Percentiles rank a stretch among this genome's conserved stretches.
Evolutionary conservation across 257 asterid species (phyloP).

Genomic region (Solanum habrochaites): DNA sequence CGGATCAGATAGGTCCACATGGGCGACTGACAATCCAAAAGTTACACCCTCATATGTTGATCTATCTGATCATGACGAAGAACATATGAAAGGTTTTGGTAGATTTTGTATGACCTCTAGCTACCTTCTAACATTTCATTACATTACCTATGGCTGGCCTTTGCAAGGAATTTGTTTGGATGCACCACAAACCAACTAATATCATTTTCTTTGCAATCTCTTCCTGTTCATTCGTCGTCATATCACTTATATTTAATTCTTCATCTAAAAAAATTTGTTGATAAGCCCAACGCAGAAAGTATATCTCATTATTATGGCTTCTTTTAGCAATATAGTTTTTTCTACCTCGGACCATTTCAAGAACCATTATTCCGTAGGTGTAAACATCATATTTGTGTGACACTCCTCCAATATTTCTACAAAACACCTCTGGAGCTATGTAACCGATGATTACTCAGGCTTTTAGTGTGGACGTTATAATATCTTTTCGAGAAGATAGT

Average conservation of each 20-base stretch:
- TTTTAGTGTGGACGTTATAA: background rate
- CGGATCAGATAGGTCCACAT: no score
- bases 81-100: constrained; percentile 10
- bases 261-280: background rate
- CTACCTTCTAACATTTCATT: constrained; percentile 8
- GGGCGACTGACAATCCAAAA: no score
- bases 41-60: background rate
- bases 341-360: constrained; percentile 17
- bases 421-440: constrained; percentile 15
- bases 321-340: background rate
- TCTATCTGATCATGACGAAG: background rate
- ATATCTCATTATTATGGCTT: background rate
- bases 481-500: background rate
- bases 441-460: constrained; percentile 13
- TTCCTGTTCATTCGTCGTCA: background rate
- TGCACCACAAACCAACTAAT: constrained; percentile 14
- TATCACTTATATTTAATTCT: background rate
- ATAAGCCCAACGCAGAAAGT: constrained; percentile 12
- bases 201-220: constrained; percentile 1
- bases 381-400: constrained; percentile 13
- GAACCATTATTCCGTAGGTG: background rate
- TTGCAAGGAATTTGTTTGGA: constrained; percentile 2
- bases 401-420: constrained; percentile 2
- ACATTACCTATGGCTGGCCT: constrained; percentile 8
- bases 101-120: background rate